Evolutionary conservation across 78 protist species (phyloP).

Genomic region (Planoprotostelium fungivorum): DNA sequence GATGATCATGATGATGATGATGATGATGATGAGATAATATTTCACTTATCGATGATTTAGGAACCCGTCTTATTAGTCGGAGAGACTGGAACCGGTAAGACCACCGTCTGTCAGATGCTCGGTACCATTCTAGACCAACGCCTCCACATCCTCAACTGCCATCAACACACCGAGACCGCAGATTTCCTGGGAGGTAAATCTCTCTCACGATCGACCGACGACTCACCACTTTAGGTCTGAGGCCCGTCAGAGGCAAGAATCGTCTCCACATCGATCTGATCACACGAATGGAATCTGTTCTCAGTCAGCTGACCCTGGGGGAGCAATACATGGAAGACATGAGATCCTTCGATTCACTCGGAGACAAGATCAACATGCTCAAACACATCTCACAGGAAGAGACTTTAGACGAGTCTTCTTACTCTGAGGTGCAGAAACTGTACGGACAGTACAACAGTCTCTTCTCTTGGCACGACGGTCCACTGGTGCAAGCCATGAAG

Average conservation of each 20-base stretch:
- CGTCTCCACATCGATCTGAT: not conserved
- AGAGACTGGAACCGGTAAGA: constrained; percentile 97
- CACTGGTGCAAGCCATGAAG: constrained; percentile 92
- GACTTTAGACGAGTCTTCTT: not conserved
- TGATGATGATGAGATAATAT: not conserved
- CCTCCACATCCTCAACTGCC: constrained; percentile 93
- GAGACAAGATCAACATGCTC: not conserved
- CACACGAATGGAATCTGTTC: not conserved
- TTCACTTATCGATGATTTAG: too few species aligned
- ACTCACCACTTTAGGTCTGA: constrained; percentile 1
- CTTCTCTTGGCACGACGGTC: constrained; percentile 98
- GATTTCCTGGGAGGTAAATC: constrained; percentile 94
- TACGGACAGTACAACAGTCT: constrained; percentile 46
- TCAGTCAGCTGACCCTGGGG: not conserved
- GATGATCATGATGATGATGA: not conserved
- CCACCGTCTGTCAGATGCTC: constrained; percentile 91
- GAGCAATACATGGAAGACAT: not conserved
- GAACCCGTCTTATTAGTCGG: constrained; percentile 98
- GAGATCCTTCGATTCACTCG: not conserved
- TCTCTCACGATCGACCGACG: not conserved
- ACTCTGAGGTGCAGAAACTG: constrained; percentile 4
- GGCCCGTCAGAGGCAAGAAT: constrained; percentile 88
- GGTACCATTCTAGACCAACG: constrained; percentile 16
- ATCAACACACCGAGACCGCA: constrained; percentile 97
- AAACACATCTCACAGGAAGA: not conserved